These are phyloP conservation scores for Solanum okadae DNA, from an alignment of 257 asterid species.

Conservation along the genomic window DNA sequence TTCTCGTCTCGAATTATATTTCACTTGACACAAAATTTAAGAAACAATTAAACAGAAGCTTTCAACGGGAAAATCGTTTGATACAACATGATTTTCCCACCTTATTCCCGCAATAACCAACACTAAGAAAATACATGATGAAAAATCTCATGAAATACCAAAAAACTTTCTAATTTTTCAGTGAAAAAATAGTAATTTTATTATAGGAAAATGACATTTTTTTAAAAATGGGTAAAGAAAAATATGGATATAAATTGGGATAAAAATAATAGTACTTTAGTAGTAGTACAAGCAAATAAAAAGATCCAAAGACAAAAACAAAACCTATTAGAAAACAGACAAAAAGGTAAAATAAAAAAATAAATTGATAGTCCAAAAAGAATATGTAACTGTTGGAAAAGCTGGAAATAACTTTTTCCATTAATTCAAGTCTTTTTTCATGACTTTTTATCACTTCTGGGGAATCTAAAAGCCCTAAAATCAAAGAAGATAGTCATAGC, in stretches of 20 bases:
- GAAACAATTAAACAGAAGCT: no score
- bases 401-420: background rate
- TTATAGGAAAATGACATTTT: background rate
- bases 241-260: background rate
- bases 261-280: background rate
- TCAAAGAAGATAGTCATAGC: background rate
- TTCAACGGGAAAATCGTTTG: background rate
- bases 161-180: background rate
- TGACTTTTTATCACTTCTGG: background rate
- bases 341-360: background rate
- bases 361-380: background rate
- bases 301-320: slow-evolving; percentile 50
- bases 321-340: background rate
- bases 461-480: slow-evolving; percentile 3
- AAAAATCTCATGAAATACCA: no score
- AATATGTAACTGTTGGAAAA: background rate
- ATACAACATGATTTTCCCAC: background rate
- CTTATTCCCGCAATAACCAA: background rate
- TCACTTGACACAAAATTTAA: no score
- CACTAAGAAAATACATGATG: background rate
- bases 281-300: slow-evolving; percentile 18
- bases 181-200: background rate
- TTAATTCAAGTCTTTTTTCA: background rate
- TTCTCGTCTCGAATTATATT: background rate
- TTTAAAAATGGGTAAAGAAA: background rate